Base-by-base conservation (phyloP, 306 rosid species). In the Vigna unguiculata region DNA sequence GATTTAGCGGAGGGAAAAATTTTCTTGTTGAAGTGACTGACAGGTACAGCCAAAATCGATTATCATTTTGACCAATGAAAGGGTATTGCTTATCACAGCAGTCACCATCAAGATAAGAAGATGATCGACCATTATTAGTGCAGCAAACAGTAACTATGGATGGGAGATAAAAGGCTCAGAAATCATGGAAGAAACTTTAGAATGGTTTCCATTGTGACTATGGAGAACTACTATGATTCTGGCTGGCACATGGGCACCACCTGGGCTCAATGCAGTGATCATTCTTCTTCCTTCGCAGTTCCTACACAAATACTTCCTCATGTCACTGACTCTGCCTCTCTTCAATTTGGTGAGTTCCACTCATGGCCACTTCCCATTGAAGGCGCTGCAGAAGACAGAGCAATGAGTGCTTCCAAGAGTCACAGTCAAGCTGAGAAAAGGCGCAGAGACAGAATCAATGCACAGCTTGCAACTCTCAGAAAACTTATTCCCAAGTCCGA, bases 381-480 rank as follows among this genome's bases (percentile, higher is more conserved):
- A 65, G 80, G 75, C 24, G 30, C 21, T 67, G 78, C 69, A 7
- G 91, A 89, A 69, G 96, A 88, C 43, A 88, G 87, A 86, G 87
- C 89, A 45, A 81, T 79, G 5, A 78, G 70, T 82, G 92, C 96
- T 77, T 92, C 99, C 71, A 92, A 84, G 78, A 92, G 96, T 89
- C 99, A 96, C 70, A 92, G 99, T 82, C 96, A 83, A 81, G 98
- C 99, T 0, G 99, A 96, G 87, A 96, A 96, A 83, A 66, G 99
- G 46, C 92, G 99, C 5, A 86, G 99, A 68, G 99, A 96, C 60
- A 82, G 99, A 64, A 96, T 96, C 80, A 96, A 92, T 88, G 85
- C 93, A 7, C 99, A 96, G 82, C 99, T 96, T 79, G 86, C 97
- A 10, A 88, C 88, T 75, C 98, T 96, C 54, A 89, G 99, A 86